phyloP scores from a whole-genome alignment of 1,284 basidiomycete species.

The Bjerkandera adusta region DNA sequence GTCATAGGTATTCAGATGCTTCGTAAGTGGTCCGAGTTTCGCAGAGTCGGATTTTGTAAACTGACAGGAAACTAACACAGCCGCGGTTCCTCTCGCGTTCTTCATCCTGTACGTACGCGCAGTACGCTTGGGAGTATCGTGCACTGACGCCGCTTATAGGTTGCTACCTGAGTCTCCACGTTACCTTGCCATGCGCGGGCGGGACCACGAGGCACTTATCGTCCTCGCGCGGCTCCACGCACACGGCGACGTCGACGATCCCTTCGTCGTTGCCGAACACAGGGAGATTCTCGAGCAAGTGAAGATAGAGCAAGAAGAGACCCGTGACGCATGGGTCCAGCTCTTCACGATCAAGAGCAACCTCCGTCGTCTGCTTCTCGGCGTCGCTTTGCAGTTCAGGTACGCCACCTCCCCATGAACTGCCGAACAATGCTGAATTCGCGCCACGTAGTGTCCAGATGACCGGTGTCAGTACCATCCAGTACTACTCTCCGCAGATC shows the following conservation, averaged over 20 bases:
- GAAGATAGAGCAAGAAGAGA: slow-evolving; percentile 31
- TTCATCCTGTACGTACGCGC: slow-evolving; percentile 40
- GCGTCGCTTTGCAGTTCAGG: slow-evolving; percentile 33
- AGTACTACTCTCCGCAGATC: slow-evolving; percentile 41
- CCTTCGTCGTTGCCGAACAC: slow-evolving; percentile 40
- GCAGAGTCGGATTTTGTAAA: no score
- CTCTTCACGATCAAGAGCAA: slow-evolving; percentile 52
- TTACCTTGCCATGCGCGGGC: slow-evolving; percentile 58
- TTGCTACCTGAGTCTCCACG: slow-evolving; percentile 54
- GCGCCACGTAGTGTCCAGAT: slow-evolving; percentile 40
- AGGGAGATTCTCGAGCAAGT: slow-evolving; percentile 37
- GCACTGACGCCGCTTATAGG: slow-evolving; percentile 9
- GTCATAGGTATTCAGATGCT: slow-evolving; percentile 22
- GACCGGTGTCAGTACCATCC: slow-evolving; percentile 48
- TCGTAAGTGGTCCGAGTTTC: slow-evolving; percentile 28
- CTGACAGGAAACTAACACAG: no score
- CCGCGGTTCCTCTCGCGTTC: slow-evolving; percentile 54
- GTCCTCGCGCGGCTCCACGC: slow-evolving; percentile 52
- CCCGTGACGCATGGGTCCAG: slow-evolving; percentile 38
- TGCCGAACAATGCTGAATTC: slow-evolving; percentile 12
- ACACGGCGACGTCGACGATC: slow-evolving; percentile 43
- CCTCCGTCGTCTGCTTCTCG: slow-evolving; percentile 39
- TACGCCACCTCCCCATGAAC: background rate
- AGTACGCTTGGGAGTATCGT: background rate
- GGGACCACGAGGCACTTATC: slow-evolving; percentile 41